These are phyloP conservation scores for Poterioochromonas sp. DNA, from an alignment of 352 stramenopile species.

Conservation along the genomic window DNA sequence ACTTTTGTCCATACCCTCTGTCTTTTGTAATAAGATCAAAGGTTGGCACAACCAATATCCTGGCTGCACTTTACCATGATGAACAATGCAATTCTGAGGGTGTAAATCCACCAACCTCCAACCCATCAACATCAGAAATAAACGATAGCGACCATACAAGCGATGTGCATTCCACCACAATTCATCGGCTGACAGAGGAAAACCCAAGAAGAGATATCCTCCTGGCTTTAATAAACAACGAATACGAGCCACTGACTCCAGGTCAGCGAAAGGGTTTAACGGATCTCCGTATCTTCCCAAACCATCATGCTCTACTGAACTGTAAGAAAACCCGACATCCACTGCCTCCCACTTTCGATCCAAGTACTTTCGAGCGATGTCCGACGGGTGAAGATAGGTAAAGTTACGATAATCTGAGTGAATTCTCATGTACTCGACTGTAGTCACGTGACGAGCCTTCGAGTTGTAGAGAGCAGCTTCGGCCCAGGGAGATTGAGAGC, in stretches of 20 bases:
- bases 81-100: no score
- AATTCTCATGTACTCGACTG: conserved; percentile 1
- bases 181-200: conserved; percentile 39
- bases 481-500: background rate
- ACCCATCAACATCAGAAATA: background rate
- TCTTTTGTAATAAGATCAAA: no score
- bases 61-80: no score
- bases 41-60: no score
- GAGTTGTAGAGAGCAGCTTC: background rate
- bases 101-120: background rate
- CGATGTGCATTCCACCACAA: background rate
- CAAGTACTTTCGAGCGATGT: background rate
- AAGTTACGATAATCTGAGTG: background rate
- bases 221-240: background rate
- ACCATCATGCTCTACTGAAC: conserved; percentile 57
- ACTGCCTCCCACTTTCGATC: background rate
- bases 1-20: no score
- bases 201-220: background rate
- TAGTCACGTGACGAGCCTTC: background rate
- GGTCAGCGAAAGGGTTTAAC: conserved; percentile 53
- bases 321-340: conserved; percentile 12
- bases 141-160: background rate
- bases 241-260: conserved; percentile 49
- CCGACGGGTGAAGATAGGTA: background rate
- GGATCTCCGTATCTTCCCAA: conserved; percentile 60